Base-by-base conservation (phyloP, 2,329 filamentous ascomycete species). In the Thielaviopsis euricoi region DNA sequence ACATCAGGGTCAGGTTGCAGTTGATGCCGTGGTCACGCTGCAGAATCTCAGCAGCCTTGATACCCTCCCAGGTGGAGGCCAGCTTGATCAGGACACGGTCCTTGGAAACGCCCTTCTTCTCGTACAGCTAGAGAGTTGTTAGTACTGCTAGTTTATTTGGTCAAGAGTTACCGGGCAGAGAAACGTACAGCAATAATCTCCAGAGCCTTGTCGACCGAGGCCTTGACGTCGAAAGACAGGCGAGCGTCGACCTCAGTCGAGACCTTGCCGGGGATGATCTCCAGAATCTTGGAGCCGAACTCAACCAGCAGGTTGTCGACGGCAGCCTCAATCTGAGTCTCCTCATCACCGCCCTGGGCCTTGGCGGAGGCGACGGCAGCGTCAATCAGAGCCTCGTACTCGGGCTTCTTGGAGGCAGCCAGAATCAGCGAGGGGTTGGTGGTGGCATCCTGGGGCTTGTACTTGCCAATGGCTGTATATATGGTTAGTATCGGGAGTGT, bases 361-460 rank as follows among this genome's bases (percentile, higher is more conserved):
- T 96, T 97, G 75, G 87, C 91, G 74, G 89, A 90, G 64, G 77
- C 79, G 65, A 96, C 79, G 66, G 91, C 89, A 59, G 77, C 75
- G 69, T 97, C 90, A 67, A 96, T 94, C 70, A 97, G 78, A 73
- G 85, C 85, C 69, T 87, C 89, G 74, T 97, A 97, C 75, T 96
- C 90, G 71, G 87, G 70, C 83, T 97, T 97, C 82, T 98, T 97
- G 71, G 93, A 90, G 64, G 93, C 93, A 65, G 90, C 91, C 71
- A 98, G 86, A 75, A 98, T 97, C 72, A 98, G 81, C 63, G 93
- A 97, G 61, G 93, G 93, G 84, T 98, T 98, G 78, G 93, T 98
- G 73, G 93, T 98, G 70, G 93, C 93, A 87, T 98, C 93, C 81
- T 98, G 90, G 64, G 93, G 93, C 84, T 95, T 95, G 85, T 98